Evolutionary conservation across 2,329 filamentous ascomycete genomes (phyloP), one percentile per base, ranked within the genome.

Genomic region (Aspergillus proliferans): DNA sequence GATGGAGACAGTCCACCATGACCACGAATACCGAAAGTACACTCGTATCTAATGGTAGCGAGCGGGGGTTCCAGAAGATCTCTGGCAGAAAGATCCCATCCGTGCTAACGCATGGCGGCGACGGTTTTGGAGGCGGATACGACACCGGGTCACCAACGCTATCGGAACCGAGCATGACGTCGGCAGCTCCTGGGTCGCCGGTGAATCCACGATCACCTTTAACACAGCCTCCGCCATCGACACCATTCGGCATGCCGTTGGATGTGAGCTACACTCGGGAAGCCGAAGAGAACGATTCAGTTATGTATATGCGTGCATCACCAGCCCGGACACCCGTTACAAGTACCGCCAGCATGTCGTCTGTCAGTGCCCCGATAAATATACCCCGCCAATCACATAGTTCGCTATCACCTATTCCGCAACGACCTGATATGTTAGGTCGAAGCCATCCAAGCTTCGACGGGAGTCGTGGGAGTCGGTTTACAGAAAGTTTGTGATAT

Each of bases 51-150:
- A 58, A 52, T 15, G 57, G 68, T 6, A 70, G 69, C 44, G 74
- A 76, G 51, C 70, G 72, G 7, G 74, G 74, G 3, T 77, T 77
- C 52, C 73, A 76, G 51, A 75, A 74, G 54, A 68, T 77, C 21
- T 72, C 72, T 6, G 74, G 74, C 9, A 65, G 74, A 24, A 77
- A 77, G 49, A 69, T 77, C 15, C 64, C 68, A 12, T 70, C 74
- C 2, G 73, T 75, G 3, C 61, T 76, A n/a, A 66, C 66, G 15
- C 69, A 70, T 21, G 72, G 72, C 9, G 73, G 73, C 24, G 73
- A 76, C 52, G 72, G 72, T 1, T 76, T 70, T 53, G 72, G 72
- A 24, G 68, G 69, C 18, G 60, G 61, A 8, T 46, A 64, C 5
- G 63, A 61, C 42, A 63, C 58, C 18, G 59, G 60, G 19, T 67